Evolutionary conservation across 257 asterid genomes (phyloP).

Genomic region (Solanum verrucosum): DNA sequence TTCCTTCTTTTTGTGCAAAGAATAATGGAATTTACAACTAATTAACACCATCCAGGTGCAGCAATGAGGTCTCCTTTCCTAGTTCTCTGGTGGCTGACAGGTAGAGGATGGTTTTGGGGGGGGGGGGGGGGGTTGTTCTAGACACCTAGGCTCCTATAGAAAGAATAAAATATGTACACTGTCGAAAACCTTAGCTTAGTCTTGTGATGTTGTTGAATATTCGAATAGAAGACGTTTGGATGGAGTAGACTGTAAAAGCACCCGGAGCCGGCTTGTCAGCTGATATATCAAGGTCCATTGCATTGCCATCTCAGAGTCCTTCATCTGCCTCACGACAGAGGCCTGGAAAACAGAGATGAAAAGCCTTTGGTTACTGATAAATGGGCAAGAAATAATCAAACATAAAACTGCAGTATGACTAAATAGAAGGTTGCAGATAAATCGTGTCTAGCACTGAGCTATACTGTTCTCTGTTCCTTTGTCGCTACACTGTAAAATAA

Average conservation of each 20-base stretch:
- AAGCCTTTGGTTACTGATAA: not conserved
- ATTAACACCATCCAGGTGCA: constrained; percentile 6
- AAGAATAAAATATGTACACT: not conserved
- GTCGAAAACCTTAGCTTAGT: constrained; percentile 19
- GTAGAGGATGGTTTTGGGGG: not conserved
- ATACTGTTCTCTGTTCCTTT: not conserved
- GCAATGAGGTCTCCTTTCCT: not conserved
- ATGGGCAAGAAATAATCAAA: not conserved
- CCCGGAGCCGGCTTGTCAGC: constrained; percentile 88
- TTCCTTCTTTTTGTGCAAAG: constrained; percentile 7
- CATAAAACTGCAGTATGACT: not conserved
- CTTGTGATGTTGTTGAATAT: constrained; percentile 88
- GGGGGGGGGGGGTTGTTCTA: not conserved
- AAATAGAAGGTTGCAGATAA: not conserved
- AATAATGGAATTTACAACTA: constrained; percentile 19
- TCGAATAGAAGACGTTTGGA: constrained; percentile 88
- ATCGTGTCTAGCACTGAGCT: not conserved
- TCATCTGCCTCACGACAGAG: constrained; percentile 97
- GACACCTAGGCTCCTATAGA: not conserved
- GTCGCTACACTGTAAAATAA: not conserved
- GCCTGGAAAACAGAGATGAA: constrained; percentile 37
- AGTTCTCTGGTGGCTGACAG: not conserved
- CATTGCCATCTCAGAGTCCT: constrained; percentile 99
- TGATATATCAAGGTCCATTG: constrained; percentile 98
- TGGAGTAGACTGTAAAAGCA: constrained; percentile 91